Percentiles rank a stretch among this genome's conserved stretches.
Conservation (phyloP, 306 rosid genomes). For the Cucumis sativus region Cucumber_9930_V3 NC_026657.2:33646001-33646500, state of each 20-base stretch:
- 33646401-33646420: background rate
- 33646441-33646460: background rate
- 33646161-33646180: background rate
- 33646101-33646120: background rate
- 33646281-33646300: background rate
- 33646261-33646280: background rate
- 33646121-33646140: background rate
- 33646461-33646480: background rate
- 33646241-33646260: background rate
- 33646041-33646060: background rate
- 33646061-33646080: background rate
- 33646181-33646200: too few species aligned
- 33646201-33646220: too few species aligned
- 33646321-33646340: background rate
- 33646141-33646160: slow-evolving; percentile 1
- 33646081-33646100: background rate
- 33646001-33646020: background rate
- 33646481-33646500: background rate
- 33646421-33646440: background rate
- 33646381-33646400: background rate
- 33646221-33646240: background rate
- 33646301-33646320: background rate
- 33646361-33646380: background rate
- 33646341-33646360: background rate
- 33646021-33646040: background rate